Conservation (phyloP, 2,329 filamentous ascomycete species). For the Xylariaceae sp. region DNA sequence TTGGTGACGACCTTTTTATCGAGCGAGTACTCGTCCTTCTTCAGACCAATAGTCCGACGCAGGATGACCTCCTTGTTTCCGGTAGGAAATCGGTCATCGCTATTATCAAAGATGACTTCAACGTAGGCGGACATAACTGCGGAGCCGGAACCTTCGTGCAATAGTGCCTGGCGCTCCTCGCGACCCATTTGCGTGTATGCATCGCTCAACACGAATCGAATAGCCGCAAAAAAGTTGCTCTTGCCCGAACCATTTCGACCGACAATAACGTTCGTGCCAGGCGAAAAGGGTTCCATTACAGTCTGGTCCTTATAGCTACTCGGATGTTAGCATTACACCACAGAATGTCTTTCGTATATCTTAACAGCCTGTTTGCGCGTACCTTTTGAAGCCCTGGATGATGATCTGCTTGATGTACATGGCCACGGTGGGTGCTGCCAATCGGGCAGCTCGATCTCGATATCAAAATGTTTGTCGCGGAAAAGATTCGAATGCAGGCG, state of each 20-base stretch:
- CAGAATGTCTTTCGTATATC: constrained; percentile 11
- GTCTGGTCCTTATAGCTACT: constrained; percentile 98
- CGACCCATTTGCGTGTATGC: constrained; percentile 94
- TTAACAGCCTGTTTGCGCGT: constrained; percentile 35
- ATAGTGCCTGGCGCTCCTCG: constrained; percentile 90
- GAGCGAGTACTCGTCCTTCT: constrained; percentile 98
- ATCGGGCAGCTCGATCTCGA: constrained; percentile 37
- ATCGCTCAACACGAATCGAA: constrained; percentile 97
- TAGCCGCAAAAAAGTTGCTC: constrained; percentile 99
- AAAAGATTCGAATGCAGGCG: constrained; percentile 8
- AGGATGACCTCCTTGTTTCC: constrained; percentile 88
- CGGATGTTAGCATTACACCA: constrained; percentile 28
- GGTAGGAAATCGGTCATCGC: constrained; percentile 91
- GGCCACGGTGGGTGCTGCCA: constrained; percentile 42
- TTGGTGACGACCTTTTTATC: constrained; percentile 97
- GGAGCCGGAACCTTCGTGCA: constrained; percentile 97
- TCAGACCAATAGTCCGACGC: constrained; percentile 90
- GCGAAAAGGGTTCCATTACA: constrained; percentile 96
- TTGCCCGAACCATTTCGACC: constrained; percentile 99
- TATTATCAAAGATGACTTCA: constrained; percentile 98
- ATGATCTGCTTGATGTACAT: constrained; percentile 99
- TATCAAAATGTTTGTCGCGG: constrained; percentile 31
- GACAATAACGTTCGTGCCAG: constrained; percentile 97
- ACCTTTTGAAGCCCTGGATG: constrained; percentile 99
- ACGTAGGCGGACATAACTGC: constrained; percentile 99